Evolutionary conservation across 2,329 filamentous ascomycete genomes (phyloP), one percentile per base, ranked within the genome.

Genomic region (Geosmithia putterillii): DNA sequence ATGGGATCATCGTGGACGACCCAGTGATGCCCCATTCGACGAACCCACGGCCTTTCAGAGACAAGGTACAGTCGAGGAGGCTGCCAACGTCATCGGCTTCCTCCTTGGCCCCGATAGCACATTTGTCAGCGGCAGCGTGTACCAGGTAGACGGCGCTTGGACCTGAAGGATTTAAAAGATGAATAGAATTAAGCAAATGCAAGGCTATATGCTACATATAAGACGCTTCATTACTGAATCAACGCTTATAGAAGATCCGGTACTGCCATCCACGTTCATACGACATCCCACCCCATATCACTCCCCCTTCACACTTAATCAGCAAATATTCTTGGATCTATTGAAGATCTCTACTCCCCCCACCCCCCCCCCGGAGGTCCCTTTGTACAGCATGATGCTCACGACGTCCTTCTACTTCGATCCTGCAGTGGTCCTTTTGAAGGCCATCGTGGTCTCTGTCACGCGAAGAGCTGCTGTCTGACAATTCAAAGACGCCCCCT

Each of bases 11-110:
- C 45, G 46, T 12, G 48, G 49, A 3, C 51, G 54, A 15, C 51
- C 64, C 42, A 46, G 57, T 22, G 57, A 63, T 43, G 63, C 63
- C 14, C 59, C 59, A 1, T 66, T 67, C 44, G 65, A 67, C 41
- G 62, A 67, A 38, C 59, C 64, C 15, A 60, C 60, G 10, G 61
- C 65, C 2, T 63, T 69, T 45, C 54, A 54, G 43, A 59, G 70
- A 42, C 58, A 64, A 41, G 70, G 68, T 5, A 70, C 65, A 10
- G 57, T 68, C 2, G 68, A 71, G 46, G 69, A 73, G 51, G 63
- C 63, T 20, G 69, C 59, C 18, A 61, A 61, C 34, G 62, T 68
- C 18, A 66, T 73, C 47, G 65, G 57, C 15, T 73, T 72, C 51
- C 52, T 73, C 41, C 54, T 73, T 10, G 63, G 69, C 1, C 65